phyloP scores from a whole-genome alignment of 2,329 filamentous ascomycete genomes.

The Neurospora sp. region DNA sequence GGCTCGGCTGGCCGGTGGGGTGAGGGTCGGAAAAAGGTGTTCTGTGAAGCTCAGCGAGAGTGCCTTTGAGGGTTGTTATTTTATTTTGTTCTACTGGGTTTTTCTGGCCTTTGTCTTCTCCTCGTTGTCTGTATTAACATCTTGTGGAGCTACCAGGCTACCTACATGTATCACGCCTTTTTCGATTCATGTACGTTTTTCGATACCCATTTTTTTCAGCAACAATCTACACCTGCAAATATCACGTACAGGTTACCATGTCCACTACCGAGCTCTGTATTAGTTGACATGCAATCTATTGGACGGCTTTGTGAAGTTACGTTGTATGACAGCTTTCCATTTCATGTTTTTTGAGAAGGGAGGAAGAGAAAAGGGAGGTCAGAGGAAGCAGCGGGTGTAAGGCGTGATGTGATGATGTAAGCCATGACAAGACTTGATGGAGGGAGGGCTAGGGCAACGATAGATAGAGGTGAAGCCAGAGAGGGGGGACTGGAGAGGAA shows the following conservation, averaged over 20 bases:
- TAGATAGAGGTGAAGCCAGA: neutral
- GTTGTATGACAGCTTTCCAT: neutral
- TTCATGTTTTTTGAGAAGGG: neutral
- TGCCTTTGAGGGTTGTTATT: neutral
- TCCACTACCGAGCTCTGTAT: neutral
- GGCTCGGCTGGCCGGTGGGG: neutral
- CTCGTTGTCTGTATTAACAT: neutral
- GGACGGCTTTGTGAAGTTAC: neutral
- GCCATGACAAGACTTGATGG: too few species aligned
- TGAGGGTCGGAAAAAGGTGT: neutral
- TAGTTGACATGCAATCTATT: neutral
- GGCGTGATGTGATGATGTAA: too few species aligned
- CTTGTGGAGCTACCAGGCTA: neutral
- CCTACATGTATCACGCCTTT: neutral
- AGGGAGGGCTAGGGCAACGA: too few species aligned
- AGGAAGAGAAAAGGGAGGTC: neutral
- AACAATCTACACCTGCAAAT: neutral
- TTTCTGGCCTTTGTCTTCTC: neutral
- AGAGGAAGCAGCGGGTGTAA: too few species aligned
- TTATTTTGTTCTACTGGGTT: neutral
- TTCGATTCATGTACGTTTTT: neutral
- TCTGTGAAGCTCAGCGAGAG: neutral
- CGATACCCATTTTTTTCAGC: neutral
- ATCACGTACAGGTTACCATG: neutral
- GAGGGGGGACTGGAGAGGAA: neutral